These are phyloP conservation scores for Phytophthora hibernalis DNA, from an alignment of 352 stramenopile species.

Conservation along the genomic window DNA sequence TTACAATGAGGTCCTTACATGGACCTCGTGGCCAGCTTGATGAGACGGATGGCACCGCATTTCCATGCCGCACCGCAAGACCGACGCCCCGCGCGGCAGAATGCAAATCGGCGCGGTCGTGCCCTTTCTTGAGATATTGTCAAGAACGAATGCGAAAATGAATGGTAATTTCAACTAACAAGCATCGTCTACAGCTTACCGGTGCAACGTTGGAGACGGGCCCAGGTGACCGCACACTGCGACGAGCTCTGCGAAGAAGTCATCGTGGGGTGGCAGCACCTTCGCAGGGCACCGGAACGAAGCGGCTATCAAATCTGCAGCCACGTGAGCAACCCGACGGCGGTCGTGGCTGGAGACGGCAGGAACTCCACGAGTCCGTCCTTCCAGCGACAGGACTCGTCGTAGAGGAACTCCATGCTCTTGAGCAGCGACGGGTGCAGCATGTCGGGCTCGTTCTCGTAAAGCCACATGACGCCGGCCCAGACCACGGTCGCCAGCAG, in stretches of 20 bases:
- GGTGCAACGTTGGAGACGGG: neutral
- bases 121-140: neutral
- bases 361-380: constrained; percentile 78
- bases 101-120: neutral
- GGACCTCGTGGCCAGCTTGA: no score
- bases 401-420: constrained; percentile 92
- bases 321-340: constrained; percentile 68
- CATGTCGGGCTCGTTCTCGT: constrained; percentile 81
- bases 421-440: constrained; percentile 84
- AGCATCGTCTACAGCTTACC: constrained; percentile 2
- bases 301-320: constrained; percentile 52
- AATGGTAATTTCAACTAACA: neutral
- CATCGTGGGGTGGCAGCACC: neutral
- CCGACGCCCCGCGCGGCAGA: no score
- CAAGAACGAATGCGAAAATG: neutral
- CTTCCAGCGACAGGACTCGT: constrained; percentile 83
- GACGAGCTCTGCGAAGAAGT: constrained; percentile 17
- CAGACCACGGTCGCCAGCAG: constrained; percentile 79
- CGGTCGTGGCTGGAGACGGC: constrained; percentile 75
- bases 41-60: no score
- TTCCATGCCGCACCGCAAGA: no score
- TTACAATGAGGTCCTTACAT: no score
- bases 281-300: constrained; percentile 3
- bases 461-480: constrained; percentile 88
- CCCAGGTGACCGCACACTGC: neutral